A percentile compares a stretch with the other conserved stretches of the same genome.
These are phyloP conservation scores for Pseudodiploospora longispora DNA, from an alignment of 2,329 filamentous ascomycete genomes.

Conservation along the genomic window DNA sequence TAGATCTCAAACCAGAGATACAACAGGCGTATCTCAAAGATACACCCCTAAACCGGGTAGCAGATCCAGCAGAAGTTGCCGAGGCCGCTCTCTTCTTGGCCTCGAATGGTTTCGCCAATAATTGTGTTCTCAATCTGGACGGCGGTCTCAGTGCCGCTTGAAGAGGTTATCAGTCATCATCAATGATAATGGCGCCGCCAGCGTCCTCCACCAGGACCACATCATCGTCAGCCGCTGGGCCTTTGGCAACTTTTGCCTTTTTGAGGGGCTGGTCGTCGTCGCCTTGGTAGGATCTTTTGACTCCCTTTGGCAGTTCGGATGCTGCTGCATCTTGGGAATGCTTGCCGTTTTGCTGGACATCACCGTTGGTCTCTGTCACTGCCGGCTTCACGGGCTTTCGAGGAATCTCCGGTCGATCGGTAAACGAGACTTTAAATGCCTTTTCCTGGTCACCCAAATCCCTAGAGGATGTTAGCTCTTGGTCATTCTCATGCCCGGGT, in stretches of 20 bases:
- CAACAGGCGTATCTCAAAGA: slow-evolving; percentile 31
- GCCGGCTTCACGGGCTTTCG: slow-evolving; percentile 40
- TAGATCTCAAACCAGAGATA: slow-evolving; percentile 29
- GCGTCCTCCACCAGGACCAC: slow-evolving; percentile 45
- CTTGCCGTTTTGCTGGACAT: slow-evolving; percentile 32
- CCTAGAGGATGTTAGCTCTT: slow-evolving; percentile 28
- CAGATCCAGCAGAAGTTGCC: slow-evolving; percentile 63
- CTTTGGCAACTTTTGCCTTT: slow-evolving; percentile 36
- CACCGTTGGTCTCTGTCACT: slow-evolving; percentile 31
- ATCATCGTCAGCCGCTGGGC: slow-evolving; percentile 28
- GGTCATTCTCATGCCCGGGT: not conserved
- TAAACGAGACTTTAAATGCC: slow-evolving; percentile 42
- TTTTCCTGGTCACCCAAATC: slow-evolving; percentile 38
- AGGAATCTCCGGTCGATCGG: slow-evolving; percentile 42
- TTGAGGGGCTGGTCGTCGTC: slow-evolving; percentile 36
- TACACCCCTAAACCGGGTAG: slow-evolving; percentile 62
- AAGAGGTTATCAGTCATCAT: slow-evolving; percentile 44
- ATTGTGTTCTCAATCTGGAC: slow-evolving; percentile 78
- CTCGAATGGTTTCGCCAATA: slow-evolving; percentile 74
- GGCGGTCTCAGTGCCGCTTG: slow-evolving; percentile 68
- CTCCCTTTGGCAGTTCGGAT: slow-evolving; percentile 21
- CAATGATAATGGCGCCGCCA: slow-evolving; percentile 60
- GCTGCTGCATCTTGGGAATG: slow-evolving; percentile 26
- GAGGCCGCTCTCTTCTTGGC: slow-evolving; percentile 73
- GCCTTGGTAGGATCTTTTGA: slow-evolving; percentile 40